Evolutionary conservation across 441 rosid species (phyloP), one percentile per base, ranked within the genome.

Genomic region (Daphne laureola): DNA sequence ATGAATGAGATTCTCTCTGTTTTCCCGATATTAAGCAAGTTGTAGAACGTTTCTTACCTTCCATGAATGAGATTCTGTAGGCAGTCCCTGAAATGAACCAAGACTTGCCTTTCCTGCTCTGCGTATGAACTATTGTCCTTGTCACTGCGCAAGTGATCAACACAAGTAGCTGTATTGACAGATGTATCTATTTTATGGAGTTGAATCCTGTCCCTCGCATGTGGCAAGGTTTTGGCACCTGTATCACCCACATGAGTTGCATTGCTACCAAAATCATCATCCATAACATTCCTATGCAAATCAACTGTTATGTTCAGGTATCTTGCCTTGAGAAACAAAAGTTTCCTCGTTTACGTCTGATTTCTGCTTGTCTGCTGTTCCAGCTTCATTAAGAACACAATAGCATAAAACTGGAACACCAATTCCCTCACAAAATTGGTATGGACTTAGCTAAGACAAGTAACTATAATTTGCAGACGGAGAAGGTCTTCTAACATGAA

Each of bases 81-180:
- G 53, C 62, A 74, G 48, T 81, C 81, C 43, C 78, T 67, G 53
- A 83, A 65, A 62, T 69, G 71, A 54, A 72, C 58, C 70, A 87
- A 70, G 46, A 77, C 78, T 36, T 61, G 67, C 56, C 66, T 76
- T 69, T 83, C 90, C 65, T 72, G 81, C 72, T 74, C 75, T 15
- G 42, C 43, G 36, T 67, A 64, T 51, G 63, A 36, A 65, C 38
- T 31, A 9, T 26, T 62, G 55, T 61, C 53, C 56, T 43, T 25
- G 45, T 36, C 49, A 40, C 36, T 45, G 41, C 60, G 60, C 65
- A 57, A 54, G 36, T 58, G 48, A 43, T 14, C 31, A 17, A 27
- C 12, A 18, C 74, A 66, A 56, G 55, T 47, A 56, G 80, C 54
- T 47, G 62, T 56, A 38, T 52, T 55, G 66, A 70, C 70, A 40